These are phyloP conservation scores for Leishmania mexicana DNA, from an alignment of 208 protist species.

Conservation along the genomic window DNA sequence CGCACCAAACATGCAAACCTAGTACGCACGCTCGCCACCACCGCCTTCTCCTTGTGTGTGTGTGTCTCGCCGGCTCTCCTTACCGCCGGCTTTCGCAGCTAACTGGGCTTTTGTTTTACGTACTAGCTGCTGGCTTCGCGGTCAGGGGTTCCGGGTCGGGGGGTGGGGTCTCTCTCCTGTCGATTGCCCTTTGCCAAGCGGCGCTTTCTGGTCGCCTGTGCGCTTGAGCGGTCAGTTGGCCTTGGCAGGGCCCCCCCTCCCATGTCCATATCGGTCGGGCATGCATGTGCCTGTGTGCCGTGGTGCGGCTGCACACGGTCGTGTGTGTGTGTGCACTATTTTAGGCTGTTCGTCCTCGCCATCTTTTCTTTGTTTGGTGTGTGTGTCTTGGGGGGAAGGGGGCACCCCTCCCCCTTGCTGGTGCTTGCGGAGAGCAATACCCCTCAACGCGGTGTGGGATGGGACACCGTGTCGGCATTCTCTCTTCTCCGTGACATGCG, in stretches of 20 bases:
- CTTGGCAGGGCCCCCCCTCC: not conserved
- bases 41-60: not conserved
- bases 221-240: not conserved
- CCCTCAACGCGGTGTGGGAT: not conserved
- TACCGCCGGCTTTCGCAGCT: not conserved
- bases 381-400: not conserved
- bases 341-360: not conserved
- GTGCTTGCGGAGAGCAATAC: not conserved
- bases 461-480: not conserved
- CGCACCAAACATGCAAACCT: not conserved
- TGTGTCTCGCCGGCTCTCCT: not conserved
- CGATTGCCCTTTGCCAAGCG: not conserved
- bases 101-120: constrained; percentile 1
- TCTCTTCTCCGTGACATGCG: not conserved
- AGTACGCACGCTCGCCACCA: not conserved
- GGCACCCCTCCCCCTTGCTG: not conserved
- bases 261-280: not conserved
- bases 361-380: not conserved
- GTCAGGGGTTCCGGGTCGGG: not conserved
- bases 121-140: not conserved
- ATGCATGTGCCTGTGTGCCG: not conserved
- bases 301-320: not conserved
- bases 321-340: not conserved
- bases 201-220: not conserved
- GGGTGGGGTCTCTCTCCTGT: not conserved